Evolutionary conservation across 2,329 filamentous ascomycete genomes (phyloP).

Genomic region (Stenocarpella maydis): DNA sequence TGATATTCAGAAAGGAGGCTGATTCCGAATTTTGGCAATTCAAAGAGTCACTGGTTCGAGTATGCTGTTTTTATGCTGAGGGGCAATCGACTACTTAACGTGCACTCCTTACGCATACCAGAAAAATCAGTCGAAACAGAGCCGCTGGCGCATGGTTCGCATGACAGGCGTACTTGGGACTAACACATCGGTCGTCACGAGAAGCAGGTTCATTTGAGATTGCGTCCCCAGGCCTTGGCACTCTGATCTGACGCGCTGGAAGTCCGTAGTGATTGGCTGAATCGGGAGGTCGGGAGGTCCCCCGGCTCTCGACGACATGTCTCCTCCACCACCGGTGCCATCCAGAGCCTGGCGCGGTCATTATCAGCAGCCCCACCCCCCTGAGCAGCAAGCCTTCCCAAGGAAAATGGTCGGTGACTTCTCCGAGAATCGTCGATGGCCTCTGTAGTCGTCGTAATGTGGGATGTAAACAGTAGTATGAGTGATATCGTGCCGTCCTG

Average conservation of each 20-base stretch:
- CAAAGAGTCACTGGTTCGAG: not conserved
- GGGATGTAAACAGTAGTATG: too few relatives aligned
- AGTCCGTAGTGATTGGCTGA: not conserved
- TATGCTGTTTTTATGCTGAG: not conserved
- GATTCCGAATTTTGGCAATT: not conserved
- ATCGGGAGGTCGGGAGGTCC: not conserved
- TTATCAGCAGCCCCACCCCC: not conserved
- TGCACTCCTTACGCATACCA: not conserved
- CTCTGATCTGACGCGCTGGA: too few relatives aligned
- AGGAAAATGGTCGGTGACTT: not conserved
- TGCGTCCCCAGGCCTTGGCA: not conserved
- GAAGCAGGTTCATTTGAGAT: not conserved
- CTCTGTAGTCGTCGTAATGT: not conserved
- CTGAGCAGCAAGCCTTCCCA: not conserved
- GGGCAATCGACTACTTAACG: not conserved
- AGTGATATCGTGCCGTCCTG: too few relatives aligned
- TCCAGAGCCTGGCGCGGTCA: not conserved
- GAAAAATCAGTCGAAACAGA: not conserved
- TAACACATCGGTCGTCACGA: not conserved
- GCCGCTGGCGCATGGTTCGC: not conserved
- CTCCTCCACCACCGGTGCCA: too few relatives aligned
- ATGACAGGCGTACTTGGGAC: not conserved
- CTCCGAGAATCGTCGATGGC: too few relatives aligned
- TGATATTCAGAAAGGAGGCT: not conserved
- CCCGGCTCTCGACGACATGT: not conserved